Evolutionary conservation across 163 green algal genomes (phyloP).

Genomic region (Scenedesmus sp.): DNA sequence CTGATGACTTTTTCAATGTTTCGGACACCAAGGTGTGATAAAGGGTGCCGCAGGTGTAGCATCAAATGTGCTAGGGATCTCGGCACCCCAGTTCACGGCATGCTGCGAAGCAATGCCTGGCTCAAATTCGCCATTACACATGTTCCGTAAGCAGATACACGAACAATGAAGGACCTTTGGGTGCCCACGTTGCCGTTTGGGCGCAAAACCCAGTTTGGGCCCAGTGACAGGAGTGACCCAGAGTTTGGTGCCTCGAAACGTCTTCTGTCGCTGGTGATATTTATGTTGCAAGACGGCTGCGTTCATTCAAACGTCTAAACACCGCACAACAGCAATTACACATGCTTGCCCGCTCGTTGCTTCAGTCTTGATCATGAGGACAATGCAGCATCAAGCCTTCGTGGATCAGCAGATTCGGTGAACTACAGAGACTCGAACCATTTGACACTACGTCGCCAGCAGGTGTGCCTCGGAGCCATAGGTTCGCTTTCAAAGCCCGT

Average conservation of each 20-base stretch:
- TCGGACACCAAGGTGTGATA: too few species aligned
- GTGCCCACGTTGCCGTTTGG: not conserved
- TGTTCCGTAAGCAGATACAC: too few species aligned
- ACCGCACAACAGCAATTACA: not conserved
- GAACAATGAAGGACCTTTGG: not conserved
- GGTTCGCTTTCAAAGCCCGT: not conserved
- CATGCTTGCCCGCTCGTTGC: not conserved
- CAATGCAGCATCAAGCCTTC: not conserved
- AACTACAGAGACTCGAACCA: not conserved
- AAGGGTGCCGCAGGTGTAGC: too few species aligned
- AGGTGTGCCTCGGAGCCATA: not conserved
- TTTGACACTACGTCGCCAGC: not conserved
- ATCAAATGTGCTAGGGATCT: too few species aligned
- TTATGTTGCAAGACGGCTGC: not conserved
- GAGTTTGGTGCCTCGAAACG: not conserved
- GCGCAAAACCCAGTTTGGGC: not conserved
- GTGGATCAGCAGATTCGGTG: too few species aligned
- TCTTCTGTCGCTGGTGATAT: not conserved
- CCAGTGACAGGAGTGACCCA: not conserved
- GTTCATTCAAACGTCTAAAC: not conserved
- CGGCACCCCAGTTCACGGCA: too few species aligned
- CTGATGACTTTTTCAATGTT: too few species aligned
- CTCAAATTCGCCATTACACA: too few species aligned
- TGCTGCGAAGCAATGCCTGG: too few species aligned
- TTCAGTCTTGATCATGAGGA: not conserved